Percentiles rank a stretch among this genome's conserved stretches.
phyloP scores from a whole-genome alignment of 2,329 filamentous ascomycete genomes.

The Aspergillus pseudotamarii region DNA sequence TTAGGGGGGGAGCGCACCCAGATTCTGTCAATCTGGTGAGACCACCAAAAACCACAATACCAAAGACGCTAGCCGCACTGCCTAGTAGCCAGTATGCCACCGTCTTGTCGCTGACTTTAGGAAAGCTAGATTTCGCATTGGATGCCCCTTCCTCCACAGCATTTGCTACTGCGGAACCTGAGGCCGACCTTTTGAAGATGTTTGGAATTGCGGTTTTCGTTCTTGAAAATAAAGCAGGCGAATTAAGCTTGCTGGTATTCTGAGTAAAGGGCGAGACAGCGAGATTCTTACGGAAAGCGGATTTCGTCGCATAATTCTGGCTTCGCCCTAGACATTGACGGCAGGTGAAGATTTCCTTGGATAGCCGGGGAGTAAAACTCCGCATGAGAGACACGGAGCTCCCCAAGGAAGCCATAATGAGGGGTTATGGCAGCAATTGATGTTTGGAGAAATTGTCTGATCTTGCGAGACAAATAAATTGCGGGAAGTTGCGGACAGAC shows the following conservation, averaged over 20 bases:
- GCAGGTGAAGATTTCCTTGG: constrained; percentile 45
- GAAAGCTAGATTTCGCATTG: constrained; percentile 48
- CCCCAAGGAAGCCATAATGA: constrained; percentile 38
- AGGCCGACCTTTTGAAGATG: constrained; percentile 24
- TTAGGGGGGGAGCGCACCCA: constrained; percentile 58
- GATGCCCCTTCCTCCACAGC: constrained; percentile 26
- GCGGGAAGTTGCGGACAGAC: constrained; percentile 12
- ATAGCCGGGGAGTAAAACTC: constrained; percentile 39
- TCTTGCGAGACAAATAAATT: constrained; percentile 6
- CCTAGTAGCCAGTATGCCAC: constrained; percentile 93
- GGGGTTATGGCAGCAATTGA: constrained; percentile 9
- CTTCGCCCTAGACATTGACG: constrained; percentile 42
- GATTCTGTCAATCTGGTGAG: constrained; percentile 94
- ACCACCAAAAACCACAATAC: constrained; percentile 93
- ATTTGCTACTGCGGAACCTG: constrained; percentile 23
- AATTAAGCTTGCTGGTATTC: constrained; percentile 29
- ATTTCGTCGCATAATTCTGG: constrained; percentile 32
- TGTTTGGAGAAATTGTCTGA: constrained; percentile 4
- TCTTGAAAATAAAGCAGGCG: constrained; percentile 25
- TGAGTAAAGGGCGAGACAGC: constrained; percentile 30
- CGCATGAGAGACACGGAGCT: constrained; percentile 35
- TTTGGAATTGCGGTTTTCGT: constrained; percentile 34
- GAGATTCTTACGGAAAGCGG: constrained; percentile 35
- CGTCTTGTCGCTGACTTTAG: constrained; percentile 68
- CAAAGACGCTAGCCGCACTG: constrained; percentile 91